Evolutionary conservation across 78 protist species (phyloP), one percentile per base, ranked within the genome.

Genomic region (Emiliania huxleyi): DNA sequence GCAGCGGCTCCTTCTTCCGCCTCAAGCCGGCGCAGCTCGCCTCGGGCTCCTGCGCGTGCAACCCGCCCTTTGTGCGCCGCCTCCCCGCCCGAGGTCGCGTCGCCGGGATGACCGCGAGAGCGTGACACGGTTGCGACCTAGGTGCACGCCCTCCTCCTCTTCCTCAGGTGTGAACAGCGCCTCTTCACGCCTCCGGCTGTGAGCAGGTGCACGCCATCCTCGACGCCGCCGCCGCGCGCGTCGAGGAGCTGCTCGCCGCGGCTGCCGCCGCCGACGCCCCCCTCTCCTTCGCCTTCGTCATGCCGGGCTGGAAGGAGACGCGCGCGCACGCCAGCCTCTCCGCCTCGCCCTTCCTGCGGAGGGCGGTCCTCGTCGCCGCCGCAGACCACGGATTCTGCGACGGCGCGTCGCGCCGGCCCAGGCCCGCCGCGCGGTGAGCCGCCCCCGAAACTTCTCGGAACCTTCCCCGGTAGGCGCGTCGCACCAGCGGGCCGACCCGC

Each of bases 1-100:
- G 95, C 29, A 26, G 5, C 6, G 96, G 96, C 15, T 56, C 89
- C 26, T 93, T 62, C 42, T 94, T 94, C 45, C 52, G 93, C 69
- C 45, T 52, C 45, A 0, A 0, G 44, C 93, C 87, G 1, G 35
- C 0, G 37, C 11, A 52, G 62, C 8, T 52, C 29, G 29, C 12
- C 37, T 19, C 19, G 18, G 96, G 96, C 49, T 94, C 96, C 38
- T 93, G 43, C 40, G 96, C 93, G 71, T 92, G 48, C 38, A 94
- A 94, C 52, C 94, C 96, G 29, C 96, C 96, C 11, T 94, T 94
- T 42, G 43, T 15, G n/a, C n/a, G n/a, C n/a, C n/a, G n/a, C n/a
- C n/a, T n/a, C n/a, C n/a, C n/a, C n/a, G n/a, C n/a, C n/a, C n/a
- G n/a, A n/a, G n/a, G n/a, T n/a, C n/a, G n/a, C n/a, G n/a, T n/a